These are phyloP conservation scores for Dryas drummondii DNA, from an alignment of 306 rosid genomes.

Conservation along the genomic window DNA sequence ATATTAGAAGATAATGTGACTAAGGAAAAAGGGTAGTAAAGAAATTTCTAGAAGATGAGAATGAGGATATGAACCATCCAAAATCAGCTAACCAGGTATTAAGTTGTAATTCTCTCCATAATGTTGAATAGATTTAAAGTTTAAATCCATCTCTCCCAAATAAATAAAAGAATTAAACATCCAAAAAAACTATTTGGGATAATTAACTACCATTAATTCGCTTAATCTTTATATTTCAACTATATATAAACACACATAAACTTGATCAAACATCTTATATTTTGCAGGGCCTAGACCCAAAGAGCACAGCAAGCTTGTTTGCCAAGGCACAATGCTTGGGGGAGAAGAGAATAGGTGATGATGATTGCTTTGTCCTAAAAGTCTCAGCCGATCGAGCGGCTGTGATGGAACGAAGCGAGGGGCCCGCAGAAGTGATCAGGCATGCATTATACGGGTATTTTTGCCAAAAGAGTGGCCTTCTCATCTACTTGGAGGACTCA, in stretches of 20 bases:
- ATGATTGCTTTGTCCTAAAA: slow-evolving; percentile 81
- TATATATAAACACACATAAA: neutral
- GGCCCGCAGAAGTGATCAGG: slow-evolving; percentile 84
- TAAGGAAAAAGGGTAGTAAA: no score
- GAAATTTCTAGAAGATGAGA: no score
- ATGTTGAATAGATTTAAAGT: no score
- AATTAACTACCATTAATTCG: neutral
- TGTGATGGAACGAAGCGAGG: slow-evolving; percentile 82
- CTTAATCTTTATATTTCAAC: neutral
- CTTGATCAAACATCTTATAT: neutral
- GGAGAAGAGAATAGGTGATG: slow-evolving; percentile 71
- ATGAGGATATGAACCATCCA: no score
- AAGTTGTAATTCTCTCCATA: no score
- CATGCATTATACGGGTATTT: slow-evolving; percentile 87
- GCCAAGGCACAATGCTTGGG: slow-evolving; percentile 92
- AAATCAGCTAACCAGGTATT: no score
- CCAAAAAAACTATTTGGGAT: no score
- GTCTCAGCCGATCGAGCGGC: slow-evolving; percentile 79
- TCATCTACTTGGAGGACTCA: slow-evolving; percentile 85
- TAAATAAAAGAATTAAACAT: no score
- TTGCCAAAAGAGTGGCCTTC: slow-evolving; percentile 92
- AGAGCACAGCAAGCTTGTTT: slow-evolving; percentile 81
- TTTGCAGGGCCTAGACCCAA: slow-evolving; percentile 85
- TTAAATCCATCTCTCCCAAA: no score
- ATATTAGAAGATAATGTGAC: no score